A percentile compares a stretch with the other conserved stretches of the same genome.
Evolutionary conservation across 768 basidiomycete species (phyloP).

Genomic region (Nidularia sp.): DNA sequence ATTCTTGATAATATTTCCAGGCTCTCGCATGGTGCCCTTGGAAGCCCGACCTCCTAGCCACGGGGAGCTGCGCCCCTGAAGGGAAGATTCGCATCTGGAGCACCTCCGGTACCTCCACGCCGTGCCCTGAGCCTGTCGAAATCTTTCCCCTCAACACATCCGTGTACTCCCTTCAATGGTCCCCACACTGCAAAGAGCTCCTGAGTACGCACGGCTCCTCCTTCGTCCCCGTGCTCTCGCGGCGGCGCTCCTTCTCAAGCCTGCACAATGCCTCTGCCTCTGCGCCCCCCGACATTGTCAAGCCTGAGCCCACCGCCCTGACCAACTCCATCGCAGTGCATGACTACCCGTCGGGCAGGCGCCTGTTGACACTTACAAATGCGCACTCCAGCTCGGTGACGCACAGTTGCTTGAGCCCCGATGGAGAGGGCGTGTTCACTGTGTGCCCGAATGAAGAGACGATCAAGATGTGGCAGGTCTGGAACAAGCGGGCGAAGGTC

Average conservation of each 20-base stretch:
- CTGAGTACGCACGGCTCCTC: constrained; percentile 81
- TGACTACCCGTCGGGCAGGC: constrained; percentile 60
- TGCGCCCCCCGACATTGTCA: constrained; percentile 39
- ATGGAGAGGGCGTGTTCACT: constrained; percentile 61
- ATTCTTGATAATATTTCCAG: constrained; percentile 23
- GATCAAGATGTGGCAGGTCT: constrained; percentile 74
- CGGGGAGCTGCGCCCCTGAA: constrained; percentile 75
- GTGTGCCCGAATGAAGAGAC: constrained; percentile 61
- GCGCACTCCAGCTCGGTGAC: constrained; percentile 54
- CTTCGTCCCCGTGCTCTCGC: constrained; percentile 30
- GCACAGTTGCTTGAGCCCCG: constrained; percentile 61
- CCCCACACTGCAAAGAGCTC: constrained; percentile 82
- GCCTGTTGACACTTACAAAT: constrained; percentile 46
- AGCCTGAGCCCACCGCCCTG: constrained; percentile 47
- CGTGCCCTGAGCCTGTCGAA: constrained; percentile 33
- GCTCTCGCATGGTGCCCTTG: constrained; percentile 87
- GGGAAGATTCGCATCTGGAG: constrained; percentile 71
- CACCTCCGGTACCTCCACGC: constrained; percentile 24
- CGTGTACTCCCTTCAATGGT: constrained; percentile 65
- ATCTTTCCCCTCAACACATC: constrained; percentile 80
- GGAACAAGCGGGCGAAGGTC: constrained; percentile 33
- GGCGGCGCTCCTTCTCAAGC: constrained; percentile 54
- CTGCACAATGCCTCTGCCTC: constrained; percentile 22
- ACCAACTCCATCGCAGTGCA: constrained; percentile 70
- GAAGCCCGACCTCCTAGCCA: constrained; percentile 71